Evolutionary conservation across 306 rosid genomes (phyloP), one percentile per base, ranked within the genome.

Genomic region (Prunus padus): DNA sequence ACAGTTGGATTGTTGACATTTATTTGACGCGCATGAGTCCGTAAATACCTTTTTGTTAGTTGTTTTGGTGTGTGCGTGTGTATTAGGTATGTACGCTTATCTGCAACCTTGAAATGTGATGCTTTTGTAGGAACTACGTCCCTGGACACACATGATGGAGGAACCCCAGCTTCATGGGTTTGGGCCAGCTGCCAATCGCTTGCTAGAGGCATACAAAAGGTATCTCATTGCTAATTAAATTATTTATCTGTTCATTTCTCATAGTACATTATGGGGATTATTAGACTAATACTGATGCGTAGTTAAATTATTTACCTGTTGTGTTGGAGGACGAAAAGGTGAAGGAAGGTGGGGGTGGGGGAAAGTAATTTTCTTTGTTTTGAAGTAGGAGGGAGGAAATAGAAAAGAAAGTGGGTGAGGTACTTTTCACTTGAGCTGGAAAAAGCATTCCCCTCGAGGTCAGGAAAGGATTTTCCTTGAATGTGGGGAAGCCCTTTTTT

Each of bases 131-230:
- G n/a, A n/a, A n/a, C n/a, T n/a, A n/a, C n/a, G n/a, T n/a, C n/a
- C n/a, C n/a, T n/a, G n/a, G n/a, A n/a, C n/a, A n/a, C n/a, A n/a
- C n/a, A n/a, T n/a, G n/a, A n/a, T n/a, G n/a, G n/a, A n/a, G n/a
- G n/a, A n/a, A n/a, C n/a, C n/a, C n/a, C n/a, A n/a, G n/a, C n/a
- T n/a, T n/a, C n/a, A n/a, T n/a, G n/a, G n/a, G n/a, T n/a, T n/a
- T n/a, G n/a, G n/a, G n/a, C n/a, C n/a, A n/a, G n/a, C n/a, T n/a
- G 18, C 98, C 83, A 92, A 94, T 68, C 95, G 96, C 63, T 85
- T 92, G 59, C 85, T 94, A 86, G 96, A 92, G 87, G 98, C 98
- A 3, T 94, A 94, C 85, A 92, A 94, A 81, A 88, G 88, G 97
- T 94, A 85, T 61, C 5, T 37, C 5, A 23, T 60, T 51, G 67